These are phyloP conservation scores for Dactylellina sp. DNA, from an alignment of 2,329 filamentous ascomycete genomes.

Conservation along the genomic window DNA sequence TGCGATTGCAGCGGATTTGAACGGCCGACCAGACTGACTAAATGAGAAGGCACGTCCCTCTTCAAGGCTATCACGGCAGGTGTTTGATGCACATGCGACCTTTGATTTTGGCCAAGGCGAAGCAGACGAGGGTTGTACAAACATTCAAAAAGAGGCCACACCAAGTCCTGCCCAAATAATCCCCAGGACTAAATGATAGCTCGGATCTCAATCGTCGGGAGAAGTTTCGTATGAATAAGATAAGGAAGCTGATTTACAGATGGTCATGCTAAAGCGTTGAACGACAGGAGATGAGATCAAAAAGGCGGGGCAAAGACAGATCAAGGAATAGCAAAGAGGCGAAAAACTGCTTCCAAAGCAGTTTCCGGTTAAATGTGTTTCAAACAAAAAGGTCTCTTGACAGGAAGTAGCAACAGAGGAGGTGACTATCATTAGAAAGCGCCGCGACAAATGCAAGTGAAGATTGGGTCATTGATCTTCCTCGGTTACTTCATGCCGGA, in stretches of 20 bases:
- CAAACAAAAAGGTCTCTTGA: conserved; percentile 36
- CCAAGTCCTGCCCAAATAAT: conserved; percentile 25
- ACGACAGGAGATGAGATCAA: conserved; percentile 38
- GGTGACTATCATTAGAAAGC: conserved; percentile 44
- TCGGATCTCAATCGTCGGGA: conserved; percentile 35
- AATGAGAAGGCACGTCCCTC: conserved; percentile 53
- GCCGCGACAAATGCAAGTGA: conserved; percentile 53
- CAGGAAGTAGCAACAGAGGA: conserved; percentile 31
- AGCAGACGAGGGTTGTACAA: conserved; percentile 36
- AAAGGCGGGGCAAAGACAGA: conserved; percentile 31
- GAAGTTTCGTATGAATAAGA: conserved; percentile 26
- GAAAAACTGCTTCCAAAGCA: conserved; percentile 33
- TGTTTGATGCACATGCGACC: conserved; percentile 54
- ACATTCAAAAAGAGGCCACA: conserved; percentile 20
- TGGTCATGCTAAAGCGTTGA: conserved; percentile 53
- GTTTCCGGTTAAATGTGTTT: conserved; percentile 57
- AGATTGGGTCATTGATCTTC: conserved; percentile 40
- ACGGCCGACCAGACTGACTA: conserved; percentile 37
- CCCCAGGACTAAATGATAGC: conserved; percentile 42
- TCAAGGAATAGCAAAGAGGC: conserved; percentile 21
- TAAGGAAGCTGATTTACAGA: conserved; percentile 52
- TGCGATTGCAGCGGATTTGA: conserved; percentile 10
- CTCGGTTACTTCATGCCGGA: conserved; percentile 56
- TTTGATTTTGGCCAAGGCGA: conserved; percentile 43
- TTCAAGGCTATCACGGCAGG: conserved; percentile 46